Evolutionary conservation across 179 eudicot genomes (phyloP), one percentile per base, ranked within the genome.

Genomic region (Nepenthes alata): DNA sequence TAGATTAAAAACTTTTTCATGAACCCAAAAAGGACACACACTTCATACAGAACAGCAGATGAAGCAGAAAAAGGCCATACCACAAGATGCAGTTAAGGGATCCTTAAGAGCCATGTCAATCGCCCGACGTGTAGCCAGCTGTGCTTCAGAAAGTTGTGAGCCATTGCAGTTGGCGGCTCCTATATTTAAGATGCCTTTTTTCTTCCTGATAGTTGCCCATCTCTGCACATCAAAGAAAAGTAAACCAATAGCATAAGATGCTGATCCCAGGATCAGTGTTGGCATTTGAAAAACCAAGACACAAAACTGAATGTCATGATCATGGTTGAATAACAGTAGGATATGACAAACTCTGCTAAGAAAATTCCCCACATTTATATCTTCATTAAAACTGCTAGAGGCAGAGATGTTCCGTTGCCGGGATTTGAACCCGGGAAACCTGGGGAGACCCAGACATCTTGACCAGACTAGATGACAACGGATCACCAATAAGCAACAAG

Each of bases 121-220:
- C 48, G 95, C 95, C 55, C 76, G 80, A 55, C 81, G 82, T 59
- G 89, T 74, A 55, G 87, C 93, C 60, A 78, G 59, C 47, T 80
- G 84, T 41, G 69, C 70, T 60, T 83, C 93, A 44, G 93, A 73
- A 66, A 65, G 75, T 64, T 70, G 83, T 47, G 85, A 53, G 57
- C 77, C 66, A 35, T 35, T 59, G 55, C 73, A 12, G 50, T 47
- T 67, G 53, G 67, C 60, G 25, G 25, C 25, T 51, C 79, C 78
- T 56, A 59, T 36, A 37, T 59, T 74, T 59, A 57, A 36, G 68
- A 58, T 62, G 52, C 65, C 74, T 53, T 81, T 72, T 56, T 72
- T 76, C 75, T 77, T 93, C 82, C 67, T 89, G 62, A 86, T 72
- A 71, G 60, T 74, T 52, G 76, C 51, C 89, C 95, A 87, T 72